Evolutionary conservation across 208 protist species (phyloP).

Genomic region (Leptomonas pyrrhocoris): DNA sequence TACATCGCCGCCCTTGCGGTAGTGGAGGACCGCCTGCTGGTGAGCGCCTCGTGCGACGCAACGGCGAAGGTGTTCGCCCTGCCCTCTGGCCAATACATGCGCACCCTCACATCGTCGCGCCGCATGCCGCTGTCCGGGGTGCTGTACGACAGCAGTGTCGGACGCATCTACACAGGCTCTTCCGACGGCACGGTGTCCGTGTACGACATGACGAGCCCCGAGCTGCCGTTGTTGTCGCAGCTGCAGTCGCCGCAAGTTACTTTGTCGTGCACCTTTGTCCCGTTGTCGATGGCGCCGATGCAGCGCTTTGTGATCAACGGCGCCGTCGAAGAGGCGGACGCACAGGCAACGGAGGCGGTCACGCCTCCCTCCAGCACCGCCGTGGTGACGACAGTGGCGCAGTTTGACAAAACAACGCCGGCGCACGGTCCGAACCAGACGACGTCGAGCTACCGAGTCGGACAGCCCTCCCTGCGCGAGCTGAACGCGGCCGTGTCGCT

Average conservation of each 20-base stretch:
- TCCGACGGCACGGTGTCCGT: slow-evolving; percentile 57
- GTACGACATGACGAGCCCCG: slow-evolving; percentile 39
- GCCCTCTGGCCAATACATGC: slow-evolving; percentile 53
- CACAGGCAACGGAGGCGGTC: neutral
- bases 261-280: slow-evolving; percentile 33
- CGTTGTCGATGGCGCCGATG: slow-evolving; percentile 25
- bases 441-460: slow-evolving; percentile 39
- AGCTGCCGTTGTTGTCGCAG: slow-evolving; percentile 40
- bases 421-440: slow-evolving; percentile 42
- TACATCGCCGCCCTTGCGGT: slow-evolving; percentile 52
- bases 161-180: slow-evolving; percentile 44
- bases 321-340: neutral
- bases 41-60: slow-evolving; percentile 60
- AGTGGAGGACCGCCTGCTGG: slow-evolving; percentile 62
- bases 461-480: slow-evolving; percentile 52
- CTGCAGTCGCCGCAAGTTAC: slow-evolving; percentile 32
- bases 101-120: slow-evolving; percentile 37
- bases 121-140: slow-evolving; percentile 55
- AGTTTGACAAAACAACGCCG: slow-evolving; percentile 35
- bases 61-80: slow-evolving; percentile 72
- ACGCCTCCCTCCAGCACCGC: neutral
- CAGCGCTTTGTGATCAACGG: slow-evolving; percentile 36
- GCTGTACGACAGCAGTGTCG: slow-evolving; percentile 40
- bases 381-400: slow-evolving; percentile 21
- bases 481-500: slow-evolving; percentile 36